These are phyloP conservation scores for Claviceps fusiformis DNA, from an alignment of 2,329 filamentous ascomycete genomes.

Conservation along the genomic window DNA sequence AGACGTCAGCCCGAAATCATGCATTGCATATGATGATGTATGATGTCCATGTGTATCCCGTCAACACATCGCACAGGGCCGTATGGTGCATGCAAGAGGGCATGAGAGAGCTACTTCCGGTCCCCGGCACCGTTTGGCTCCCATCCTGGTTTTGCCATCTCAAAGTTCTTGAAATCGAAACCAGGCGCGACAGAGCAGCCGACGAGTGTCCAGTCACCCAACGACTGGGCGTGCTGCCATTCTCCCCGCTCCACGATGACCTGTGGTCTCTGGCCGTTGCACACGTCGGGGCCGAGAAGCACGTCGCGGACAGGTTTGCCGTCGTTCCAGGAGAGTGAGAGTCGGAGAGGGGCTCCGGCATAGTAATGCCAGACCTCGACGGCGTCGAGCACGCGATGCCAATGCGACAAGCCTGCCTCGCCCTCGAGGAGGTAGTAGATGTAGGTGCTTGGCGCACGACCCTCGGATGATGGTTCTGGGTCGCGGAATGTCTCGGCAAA, in stretches of 20 bases:
- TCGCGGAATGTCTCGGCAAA: conserved; percentile 34
- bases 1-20: neutral
- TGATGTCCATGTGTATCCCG: neutral
- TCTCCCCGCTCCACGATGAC: conserved; percentile 24
- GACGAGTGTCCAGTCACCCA: conserved; percentile 35
- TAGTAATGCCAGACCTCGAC: conserved; percentile 41
- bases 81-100: neutral
- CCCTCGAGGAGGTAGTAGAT: conserved; percentile 41
- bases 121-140: conserved; percentile 12
- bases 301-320: conserved; percentile 21
- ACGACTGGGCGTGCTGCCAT: conserved; percentile 33
- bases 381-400: conserved; percentile 35
- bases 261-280: conserved; percentile 28
- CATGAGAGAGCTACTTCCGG: neutral
- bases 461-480: conserved; percentile 8
- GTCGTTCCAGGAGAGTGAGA: conserved; percentile 31
- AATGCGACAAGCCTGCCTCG: conserved; percentile 26
- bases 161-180: conserved; percentile 15
- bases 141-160: conserved; percentile 19
- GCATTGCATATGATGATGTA: neutral
- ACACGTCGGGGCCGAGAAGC: conserved; percentile 30
- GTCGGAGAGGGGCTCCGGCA: conserved; percentile 33
- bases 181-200: conserved; percentile 20
- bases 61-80: neutral
- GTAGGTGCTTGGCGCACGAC: conserved; percentile 31